Evolutionary conservation across 352 stramenopile species (phyloP).

Genomic region (Phytopythium helicoides): DNA sequence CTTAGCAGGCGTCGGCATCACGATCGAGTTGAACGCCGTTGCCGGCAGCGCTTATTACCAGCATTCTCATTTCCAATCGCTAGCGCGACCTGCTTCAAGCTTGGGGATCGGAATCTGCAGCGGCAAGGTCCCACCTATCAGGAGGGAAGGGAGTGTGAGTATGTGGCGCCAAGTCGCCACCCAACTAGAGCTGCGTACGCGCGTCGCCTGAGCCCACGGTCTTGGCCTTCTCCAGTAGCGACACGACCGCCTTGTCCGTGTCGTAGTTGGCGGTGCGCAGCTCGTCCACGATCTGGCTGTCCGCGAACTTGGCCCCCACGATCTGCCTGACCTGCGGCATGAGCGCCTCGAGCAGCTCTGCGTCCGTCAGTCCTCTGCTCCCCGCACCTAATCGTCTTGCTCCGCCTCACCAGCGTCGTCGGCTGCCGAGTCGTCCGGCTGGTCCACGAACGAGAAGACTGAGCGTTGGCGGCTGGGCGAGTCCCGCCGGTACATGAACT

Average conservation of each 20-base stretch:
- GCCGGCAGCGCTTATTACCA: background rate
- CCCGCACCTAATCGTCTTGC: no score
- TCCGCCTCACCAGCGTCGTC: constrained; percentile 40
- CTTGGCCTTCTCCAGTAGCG: constrained; percentile 69
- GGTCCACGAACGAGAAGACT: constrained; percentile 81
- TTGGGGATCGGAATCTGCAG: constrained; percentile 65
- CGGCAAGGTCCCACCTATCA: constrained; percentile 33
- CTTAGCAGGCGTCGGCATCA: constrained; percentile 38
- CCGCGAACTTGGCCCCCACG: constrained; percentile 50
- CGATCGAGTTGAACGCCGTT: constrained; percentile 16
- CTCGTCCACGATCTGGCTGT: constrained; percentile 62
- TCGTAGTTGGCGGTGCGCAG: constrained; percentile 78
- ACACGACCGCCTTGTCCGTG: constrained; percentile 67
- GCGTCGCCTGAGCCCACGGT: constrained; percentile 21
- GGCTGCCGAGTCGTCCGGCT: constrained; percentile 15
- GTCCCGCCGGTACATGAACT: constrained; percentile 83
- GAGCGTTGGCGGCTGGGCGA: constrained; percentile 72
- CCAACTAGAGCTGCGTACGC: constrained; percentile 8
- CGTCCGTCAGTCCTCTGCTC: background rate
- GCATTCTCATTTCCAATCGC: constrained; percentile 38
- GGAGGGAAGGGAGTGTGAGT: background rate
- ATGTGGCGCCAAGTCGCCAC: background rate
- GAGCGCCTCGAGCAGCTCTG: constrained; percentile 56
- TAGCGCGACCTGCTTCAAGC: constrained; percentile 55
- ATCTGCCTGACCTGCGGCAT: constrained; percentile 55